Evolutionary conservation across 352 stramenopile genomes (phyloP), one percentile per base, ranked within the genome.

Genomic region (Globisporangium nodosum): DNA sequence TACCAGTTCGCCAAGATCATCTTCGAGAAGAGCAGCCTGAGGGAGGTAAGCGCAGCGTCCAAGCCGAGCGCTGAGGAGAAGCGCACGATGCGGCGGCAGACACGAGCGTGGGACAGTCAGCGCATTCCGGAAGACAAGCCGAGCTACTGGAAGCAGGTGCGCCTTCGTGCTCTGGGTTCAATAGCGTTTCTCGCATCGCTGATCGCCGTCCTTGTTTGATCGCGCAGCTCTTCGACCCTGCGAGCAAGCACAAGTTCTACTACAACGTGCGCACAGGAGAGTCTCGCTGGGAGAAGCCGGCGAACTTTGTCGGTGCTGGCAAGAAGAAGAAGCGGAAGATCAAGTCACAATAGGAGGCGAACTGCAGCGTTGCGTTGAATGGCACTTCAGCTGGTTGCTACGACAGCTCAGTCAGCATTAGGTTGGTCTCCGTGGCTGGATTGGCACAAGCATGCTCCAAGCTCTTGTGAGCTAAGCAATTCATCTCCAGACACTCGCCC

Each of bases 201-300:
- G 39, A 30, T 12, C 5, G 40, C 30, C 50, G 53, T 42, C n/a
- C 3, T 30, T 52, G 3, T 3, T 40, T 4, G 5, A 15, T 35
- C 31, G 48, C 30, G 31, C 58, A 89, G 76, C 76, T 81, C 46
- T 55, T 66, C 8, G 76, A 87, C 54, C 71, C 73, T 18, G 21
- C 74, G 33, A 50, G 61, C 9, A 75, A 74, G 24, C 68, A 55
- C 33, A 49, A 68, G 21, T 90, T 90, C 65, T 88, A 89, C 60
- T 81, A 87, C 64, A 89, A 89, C 50, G 56, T 86, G 52, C 79
- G 79, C 16, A 89, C 79, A 6, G 79, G 79, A 1, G 76, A 89
- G 57, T 86, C 76, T 18, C 69, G 71, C 16, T 89, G 79, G 79
- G 71, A 85, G 21, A 71, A 63, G 12, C 79, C 79, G 30, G 33